These are phyloP conservation scores for Quercus ilex DNA, from an alignment of 306 rosid genomes.

Conservation along the genomic window DNA sequence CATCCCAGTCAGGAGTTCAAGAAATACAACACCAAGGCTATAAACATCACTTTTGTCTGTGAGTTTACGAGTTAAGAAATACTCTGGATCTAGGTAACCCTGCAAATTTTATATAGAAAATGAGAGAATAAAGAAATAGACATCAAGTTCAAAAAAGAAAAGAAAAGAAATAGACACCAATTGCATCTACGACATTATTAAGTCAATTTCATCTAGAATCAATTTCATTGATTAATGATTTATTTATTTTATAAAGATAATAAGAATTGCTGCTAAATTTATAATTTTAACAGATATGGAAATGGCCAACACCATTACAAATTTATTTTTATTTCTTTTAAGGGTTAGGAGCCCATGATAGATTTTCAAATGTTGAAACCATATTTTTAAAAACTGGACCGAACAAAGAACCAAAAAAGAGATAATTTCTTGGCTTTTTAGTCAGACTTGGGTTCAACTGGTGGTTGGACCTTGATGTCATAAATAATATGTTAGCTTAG, in stretches of 20 bases:
- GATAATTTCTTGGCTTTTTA: too few species aligned
- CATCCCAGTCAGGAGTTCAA: conserved; percentile 88
- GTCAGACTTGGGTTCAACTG: too few species aligned
- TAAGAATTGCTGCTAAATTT: neutral
- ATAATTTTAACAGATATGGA: neutral
- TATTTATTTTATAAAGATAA: neutral
- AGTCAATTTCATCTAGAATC: neutral
- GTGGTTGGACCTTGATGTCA: too few species aligned
- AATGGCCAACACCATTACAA: too few species aligned
- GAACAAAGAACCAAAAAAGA: too few species aligned
- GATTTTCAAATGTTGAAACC: too few species aligned
- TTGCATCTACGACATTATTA: neutral
- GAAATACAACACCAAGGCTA: conserved; percentile 58
- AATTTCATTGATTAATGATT: neutral
- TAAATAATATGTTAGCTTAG: too few species aligned
- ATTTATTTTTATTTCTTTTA: too few species aligned
- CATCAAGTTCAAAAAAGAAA: neutral
- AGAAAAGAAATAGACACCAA: neutral
- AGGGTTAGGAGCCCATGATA: too few species aligned
- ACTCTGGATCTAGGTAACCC: conserved; percentile 9
- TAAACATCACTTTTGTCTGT: neutral
- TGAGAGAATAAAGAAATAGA: neutral
- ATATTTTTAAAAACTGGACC: too few species aligned
- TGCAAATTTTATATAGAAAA: conserved; percentile 23
- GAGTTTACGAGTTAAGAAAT: neutral